phyloP scores from a whole-genome alignment of 345 rosid genomes.

The Arabis alpina region DNA sequence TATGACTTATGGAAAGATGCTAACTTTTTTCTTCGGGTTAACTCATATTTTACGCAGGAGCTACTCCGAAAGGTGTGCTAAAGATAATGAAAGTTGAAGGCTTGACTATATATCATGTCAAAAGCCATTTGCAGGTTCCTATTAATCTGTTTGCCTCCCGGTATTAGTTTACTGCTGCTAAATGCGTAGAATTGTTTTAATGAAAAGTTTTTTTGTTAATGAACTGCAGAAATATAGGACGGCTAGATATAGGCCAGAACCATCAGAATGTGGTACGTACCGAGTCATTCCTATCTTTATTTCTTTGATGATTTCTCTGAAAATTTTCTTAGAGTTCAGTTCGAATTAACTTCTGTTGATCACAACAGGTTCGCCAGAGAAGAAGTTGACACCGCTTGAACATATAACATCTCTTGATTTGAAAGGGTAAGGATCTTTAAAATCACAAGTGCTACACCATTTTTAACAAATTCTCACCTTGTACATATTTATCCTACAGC shows the following conservation, averaged over 20 bases:
- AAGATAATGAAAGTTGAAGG: slow-evolving; percentile 86
- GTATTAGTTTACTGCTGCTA: neutral
- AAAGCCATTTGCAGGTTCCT: slow-evolving; percentile 95
- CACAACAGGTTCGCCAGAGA: slow-evolving; percentile 73
- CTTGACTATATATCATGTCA: slow-evolving; percentile 94
- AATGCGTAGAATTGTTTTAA: neutral
- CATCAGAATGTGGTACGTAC: slow-evolving; percentile 55
- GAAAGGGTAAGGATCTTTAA: slow-evolving; percentile 64
- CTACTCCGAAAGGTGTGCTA: slow-evolving; percentile 93
- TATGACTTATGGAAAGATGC: slow-evolving; percentile 2
- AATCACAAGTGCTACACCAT: slow-evolving; percentile 18
- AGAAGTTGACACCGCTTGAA: slow-evolving; percentile 72
- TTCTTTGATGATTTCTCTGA: neutral
- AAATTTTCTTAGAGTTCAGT: neutral
- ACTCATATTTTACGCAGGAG: slow-evolving; percentile 56
- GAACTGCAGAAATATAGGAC: slow-evolving; percentile 87
- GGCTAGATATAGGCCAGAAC: slow-evolving; percentile 85
- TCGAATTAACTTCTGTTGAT: neutral
- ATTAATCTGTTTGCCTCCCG: neutral
- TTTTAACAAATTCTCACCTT: neutral
- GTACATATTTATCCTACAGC: slow-evolving; percentile 43
- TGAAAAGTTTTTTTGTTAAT: slow-evolving; percentile 16
- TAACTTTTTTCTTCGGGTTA: neutral
- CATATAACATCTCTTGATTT: slow-evolving; percentile 79
- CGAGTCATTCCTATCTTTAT: neutral